Conservation (phyloP, 2,329 filamentous ascomycete species). For the Cladophialophora bantiana region DNA sequence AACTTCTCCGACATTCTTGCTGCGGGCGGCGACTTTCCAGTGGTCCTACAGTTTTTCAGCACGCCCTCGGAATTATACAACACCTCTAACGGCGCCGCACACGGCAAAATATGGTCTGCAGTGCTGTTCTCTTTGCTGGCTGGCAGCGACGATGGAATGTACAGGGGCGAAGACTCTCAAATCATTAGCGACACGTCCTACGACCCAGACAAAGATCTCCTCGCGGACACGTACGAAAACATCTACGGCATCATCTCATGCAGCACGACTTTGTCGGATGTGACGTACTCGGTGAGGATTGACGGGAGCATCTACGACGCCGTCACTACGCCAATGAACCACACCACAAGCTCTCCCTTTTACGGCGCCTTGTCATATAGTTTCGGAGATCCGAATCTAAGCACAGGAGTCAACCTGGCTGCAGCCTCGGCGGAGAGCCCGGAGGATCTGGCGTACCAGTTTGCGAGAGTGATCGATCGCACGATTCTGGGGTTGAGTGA, state of each 20-base stretch:
- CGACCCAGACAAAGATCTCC: slow-evolving; percentile 9
- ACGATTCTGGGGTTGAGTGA: slow-evolving; percentile 8
- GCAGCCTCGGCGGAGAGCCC: slow-evolving; percentile 2
- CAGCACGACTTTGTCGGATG: not conserved
- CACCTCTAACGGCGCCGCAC: not conserved
- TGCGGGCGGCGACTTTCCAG: not conserved
- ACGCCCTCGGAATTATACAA: not conserved
- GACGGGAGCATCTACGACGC: slow-evolving; percentile 8
- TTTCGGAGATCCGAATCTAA: not conserved
- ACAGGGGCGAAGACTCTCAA: not conserved
- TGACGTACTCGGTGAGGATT: slow-evolving; percentile 3
- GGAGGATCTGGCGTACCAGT: slow-evolving; percentile 7
- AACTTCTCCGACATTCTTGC: slow-evolving; percentile 1
- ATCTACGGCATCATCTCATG: slow-evolving; percentile 12
- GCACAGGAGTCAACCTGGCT: slow-evolving; percentile 7
- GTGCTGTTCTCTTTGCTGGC: slow-evolving; percentile 1
- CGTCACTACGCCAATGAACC: slow-evolving; percentile 9
- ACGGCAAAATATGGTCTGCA: slow-evolving; percentile 1
- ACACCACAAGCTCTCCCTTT: slow-evolving; percentile 1
- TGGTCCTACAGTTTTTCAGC: slow-evolving; percentile 1
- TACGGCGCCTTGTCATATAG: not conserved
- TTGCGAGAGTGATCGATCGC: slow-evolving; percentile 5
- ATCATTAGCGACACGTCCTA: not conserved
- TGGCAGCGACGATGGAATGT: slow-evolving; percentile 2
- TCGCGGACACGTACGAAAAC: slow-evolving; percentile 10